Conservation (phyloP, 257 asterid species). For the Anisodus acutangulus region DNA sequence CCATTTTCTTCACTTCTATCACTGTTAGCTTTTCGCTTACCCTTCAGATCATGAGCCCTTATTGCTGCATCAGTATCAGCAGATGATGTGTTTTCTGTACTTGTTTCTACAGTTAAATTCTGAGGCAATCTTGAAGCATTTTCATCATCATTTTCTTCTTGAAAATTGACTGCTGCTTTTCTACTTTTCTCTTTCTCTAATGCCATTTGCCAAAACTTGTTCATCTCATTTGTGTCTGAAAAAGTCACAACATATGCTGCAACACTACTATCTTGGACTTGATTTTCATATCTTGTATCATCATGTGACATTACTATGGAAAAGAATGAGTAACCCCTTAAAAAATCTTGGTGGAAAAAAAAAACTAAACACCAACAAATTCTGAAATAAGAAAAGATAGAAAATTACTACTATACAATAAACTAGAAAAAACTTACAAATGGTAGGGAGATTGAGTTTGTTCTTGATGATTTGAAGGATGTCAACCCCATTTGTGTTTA, state of each 20-base stretch:
- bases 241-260: constrained; percentile 49
- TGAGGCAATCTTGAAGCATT: constrained; percentile 26
- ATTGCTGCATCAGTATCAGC: constrained; percentile 26
- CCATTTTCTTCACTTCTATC: constrained; percentile 31
- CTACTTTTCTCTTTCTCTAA: constrained; percentile 38
- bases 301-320: constrained; percentile 59
- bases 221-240: constrained; percentile 36
- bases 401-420: background rate
- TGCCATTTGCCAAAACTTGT: constrained; percentile 51
- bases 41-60: background rate
- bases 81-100: constrained; percentile 30
- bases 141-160: constrained; percentile 30
- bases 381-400: background rate
- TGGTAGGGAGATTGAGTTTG: constrained; percentile 41
- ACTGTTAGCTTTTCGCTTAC: constrained; percentile 33
- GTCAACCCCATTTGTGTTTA: constrained; percentile 40
- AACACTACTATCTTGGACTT: constrained; percentile 40
- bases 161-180: constrained; percentile 10
- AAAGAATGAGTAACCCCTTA: background rate
- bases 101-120: constrained; percentile 31
- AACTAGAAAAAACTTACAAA: constrained; percentile 48
- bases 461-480: constrained; percentile 43
- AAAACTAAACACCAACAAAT: background rate
- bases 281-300: constrained; percentile 39
- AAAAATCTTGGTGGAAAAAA: background rate